Evolutionary conservation across 2,329 filamentous ascomycete genomes (phyloP), one percentile per base, ranked within the genome.

Genomic region (Claviceps fusiformis): DNA sequence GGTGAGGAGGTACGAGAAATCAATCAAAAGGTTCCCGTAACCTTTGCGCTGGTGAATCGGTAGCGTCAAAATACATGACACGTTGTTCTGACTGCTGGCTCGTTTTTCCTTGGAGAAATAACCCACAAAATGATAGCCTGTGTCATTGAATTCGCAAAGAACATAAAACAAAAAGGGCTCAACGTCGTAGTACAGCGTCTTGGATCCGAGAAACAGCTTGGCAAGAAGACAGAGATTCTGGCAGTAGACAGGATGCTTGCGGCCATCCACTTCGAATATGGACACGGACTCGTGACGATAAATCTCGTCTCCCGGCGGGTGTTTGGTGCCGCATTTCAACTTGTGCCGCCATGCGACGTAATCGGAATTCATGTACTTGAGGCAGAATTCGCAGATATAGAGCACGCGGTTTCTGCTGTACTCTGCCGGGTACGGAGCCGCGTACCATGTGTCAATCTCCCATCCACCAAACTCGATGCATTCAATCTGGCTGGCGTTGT

Each of bases 91-190:
- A 58, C 90, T 95, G 69, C 89, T 92, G 2, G 89, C 86, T 47
- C 95, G 80, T 72, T 98, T 98, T 72, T 98, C 93, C 68, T 98
- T 98, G 52, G 93, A 97, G 64, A 98, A 98, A 67, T 98, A 98
- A n/a, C 93, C 93, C 31, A 97, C 92, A 62, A 98, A 93, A 67
- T 96, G 93, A 66, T 93, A 96, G 19, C 92, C 92, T 19, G 86
- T 81, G 55, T 93, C 86, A 64, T 96, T 88, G 62, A 91, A 92
- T 63, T 95, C 93, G 60, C 90, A 95, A 73, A 97, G 88, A 62
- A 96, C 91, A 68, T 97, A 97, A 73, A 97, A 97, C 7, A 97
- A 71, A 68, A 97, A 97, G 0, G 92, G 93, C 62, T 97, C 92
- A 2, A 97, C 92, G 64, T 97, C 92, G 71, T 97, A 97, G 73